Conservation (phyloP, 2,329 filamentous ascomycete species). For the Colletotrichum sidae region DNA sequence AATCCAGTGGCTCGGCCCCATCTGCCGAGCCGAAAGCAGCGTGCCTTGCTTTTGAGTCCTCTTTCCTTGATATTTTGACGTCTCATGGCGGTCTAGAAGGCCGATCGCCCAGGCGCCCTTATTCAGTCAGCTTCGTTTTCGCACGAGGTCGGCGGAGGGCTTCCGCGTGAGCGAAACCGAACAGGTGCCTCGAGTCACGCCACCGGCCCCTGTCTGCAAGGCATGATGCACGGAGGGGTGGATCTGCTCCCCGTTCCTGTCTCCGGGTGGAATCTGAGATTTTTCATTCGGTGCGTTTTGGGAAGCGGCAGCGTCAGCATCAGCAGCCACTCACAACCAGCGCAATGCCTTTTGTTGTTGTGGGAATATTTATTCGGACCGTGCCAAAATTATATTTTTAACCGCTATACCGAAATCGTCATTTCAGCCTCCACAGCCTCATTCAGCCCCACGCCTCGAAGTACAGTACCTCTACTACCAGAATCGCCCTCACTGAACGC, state of each 20-base stretch:
- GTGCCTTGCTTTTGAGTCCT: slow-evolving; percentile 19
- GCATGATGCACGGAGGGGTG: slow-evolving; percentile 3
- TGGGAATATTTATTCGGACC: no score
- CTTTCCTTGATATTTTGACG: slow-evolving; percentile 1
- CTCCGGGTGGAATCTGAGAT: slow-evolving; percentile 23
- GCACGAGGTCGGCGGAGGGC: slow-evolving; percentile 21
- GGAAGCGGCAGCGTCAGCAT: neutral
- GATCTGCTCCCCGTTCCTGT: slow-evolving; percentile 17
- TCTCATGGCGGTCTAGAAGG: slow-evolving; percentile 11
- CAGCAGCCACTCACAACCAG: neutral
- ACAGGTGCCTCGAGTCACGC: slow-evolving; percentile 21
- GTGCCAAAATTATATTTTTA: no score
- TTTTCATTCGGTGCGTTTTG: slow-evolving; percentile 2
- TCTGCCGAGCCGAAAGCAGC: slow-evolving; percentile 14
- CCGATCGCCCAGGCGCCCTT: slow-evolving; percentile 13
- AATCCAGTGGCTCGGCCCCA: slow-evolving; percentile 1
- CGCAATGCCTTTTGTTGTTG: neutral
- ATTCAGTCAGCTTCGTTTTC: neutral
- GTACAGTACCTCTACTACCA: no score
- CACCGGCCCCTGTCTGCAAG: slow-evolving; percentile 28
- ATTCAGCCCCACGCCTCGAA: no score
- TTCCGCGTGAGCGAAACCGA: slow-evolving; percentile 16
- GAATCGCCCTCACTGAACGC: no score
- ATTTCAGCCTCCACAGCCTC: no score
- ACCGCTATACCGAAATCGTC: no score